Percentiles rank a stretch among this genome's conserved stretches.
Conservation (phyloP, 495 filamentous ascomycete species). For the Penicillium paxilli region DNA sequence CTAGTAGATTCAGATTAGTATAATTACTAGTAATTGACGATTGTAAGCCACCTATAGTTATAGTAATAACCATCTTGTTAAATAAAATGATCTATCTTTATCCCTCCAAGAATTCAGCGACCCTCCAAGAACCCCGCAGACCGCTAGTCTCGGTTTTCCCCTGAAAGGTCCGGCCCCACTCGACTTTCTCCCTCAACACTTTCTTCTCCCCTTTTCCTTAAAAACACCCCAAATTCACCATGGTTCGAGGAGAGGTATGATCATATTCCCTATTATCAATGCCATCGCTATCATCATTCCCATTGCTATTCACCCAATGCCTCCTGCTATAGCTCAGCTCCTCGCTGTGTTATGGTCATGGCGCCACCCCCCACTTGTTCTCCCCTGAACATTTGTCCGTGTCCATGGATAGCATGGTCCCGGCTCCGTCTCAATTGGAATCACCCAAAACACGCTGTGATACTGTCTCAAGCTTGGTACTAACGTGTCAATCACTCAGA, state of each 20-base stretch:
- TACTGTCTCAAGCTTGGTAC: not conserved
- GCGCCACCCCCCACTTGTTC: not conserved
- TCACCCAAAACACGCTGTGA: not conserved
- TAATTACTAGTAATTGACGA: too few species aligned
- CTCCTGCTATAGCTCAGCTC: too few species aligned
- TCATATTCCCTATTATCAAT: not conserved
- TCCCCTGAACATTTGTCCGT: not conserved
- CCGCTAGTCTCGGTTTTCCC: not conserved
- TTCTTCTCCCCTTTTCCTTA: not conserved
- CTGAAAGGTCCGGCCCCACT: not conserved
- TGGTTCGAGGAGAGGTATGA: constrained; percentile 1
- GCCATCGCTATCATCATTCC: not conserved
- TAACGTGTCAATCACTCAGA: constrained; percentile 43
- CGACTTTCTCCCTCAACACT: not conserved
- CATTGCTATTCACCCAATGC: too few species aligned
- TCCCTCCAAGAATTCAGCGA: too few species aligned
- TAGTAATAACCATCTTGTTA: not conserved
- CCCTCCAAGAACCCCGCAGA: not conserved
- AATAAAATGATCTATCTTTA: not conserved
- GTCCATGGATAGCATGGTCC: not conserved
- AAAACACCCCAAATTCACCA: not conserved
- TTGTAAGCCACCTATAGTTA: not conserved
- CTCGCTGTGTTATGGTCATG: too few species aligned
- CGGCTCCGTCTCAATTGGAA: not conserved
- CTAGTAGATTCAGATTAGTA: too few species aligned